Percentiles rank a stretch among this genome's conserved stretches.
phyloP scores from a whole-genome alignment of 78 protist genomes.

The Diacronema lutheri region DNA sequence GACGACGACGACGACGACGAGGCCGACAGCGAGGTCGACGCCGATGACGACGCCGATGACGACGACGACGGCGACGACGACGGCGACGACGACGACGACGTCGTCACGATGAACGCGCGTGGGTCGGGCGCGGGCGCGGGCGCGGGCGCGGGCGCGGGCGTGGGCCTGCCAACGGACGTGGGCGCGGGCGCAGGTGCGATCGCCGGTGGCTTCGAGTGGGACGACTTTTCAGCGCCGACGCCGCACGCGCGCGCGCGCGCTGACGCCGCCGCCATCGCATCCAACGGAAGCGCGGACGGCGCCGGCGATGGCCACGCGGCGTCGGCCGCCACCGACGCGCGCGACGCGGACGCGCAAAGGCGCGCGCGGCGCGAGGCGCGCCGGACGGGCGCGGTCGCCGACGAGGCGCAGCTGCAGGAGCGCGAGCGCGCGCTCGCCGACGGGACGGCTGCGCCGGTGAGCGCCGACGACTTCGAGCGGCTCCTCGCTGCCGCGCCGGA shows the following conservation, averaged over 20 bases:
- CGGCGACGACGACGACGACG: background rate
- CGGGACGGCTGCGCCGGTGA: slow-evolving; percentile 42
- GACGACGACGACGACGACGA: slow-evolving; percentile 11
- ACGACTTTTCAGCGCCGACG: background rate
- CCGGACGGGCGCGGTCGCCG: background rate
- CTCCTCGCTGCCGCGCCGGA: slow-evolving; percentile 80
- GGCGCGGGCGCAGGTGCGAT: background rate
- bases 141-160: too few species aligned
- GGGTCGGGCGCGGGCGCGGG: too few species aligned
- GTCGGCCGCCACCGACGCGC: background rate
- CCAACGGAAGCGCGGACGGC: background rate
- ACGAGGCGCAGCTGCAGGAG: background rate
- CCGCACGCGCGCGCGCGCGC: background rate
- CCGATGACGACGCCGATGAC: background rate
- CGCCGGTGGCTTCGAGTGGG: background rate
- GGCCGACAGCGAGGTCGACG: background rate
- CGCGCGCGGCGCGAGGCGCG: background rate
- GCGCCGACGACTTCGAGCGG: slow-evolving; percentile 87
- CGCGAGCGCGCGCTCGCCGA: slow-evolving; percentile 1
- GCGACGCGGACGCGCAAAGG: background rate
- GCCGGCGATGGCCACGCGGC: background rate
- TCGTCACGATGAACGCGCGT: background rate
- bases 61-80: background rate
- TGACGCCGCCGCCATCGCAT: too few species aligned
- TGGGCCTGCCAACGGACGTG: too few species aligned